Evolutionary conservation across 2,329 filamentous ascomycete genomes (phyloP).

Genomic region (Scedosporium dehoogii): DNA sequence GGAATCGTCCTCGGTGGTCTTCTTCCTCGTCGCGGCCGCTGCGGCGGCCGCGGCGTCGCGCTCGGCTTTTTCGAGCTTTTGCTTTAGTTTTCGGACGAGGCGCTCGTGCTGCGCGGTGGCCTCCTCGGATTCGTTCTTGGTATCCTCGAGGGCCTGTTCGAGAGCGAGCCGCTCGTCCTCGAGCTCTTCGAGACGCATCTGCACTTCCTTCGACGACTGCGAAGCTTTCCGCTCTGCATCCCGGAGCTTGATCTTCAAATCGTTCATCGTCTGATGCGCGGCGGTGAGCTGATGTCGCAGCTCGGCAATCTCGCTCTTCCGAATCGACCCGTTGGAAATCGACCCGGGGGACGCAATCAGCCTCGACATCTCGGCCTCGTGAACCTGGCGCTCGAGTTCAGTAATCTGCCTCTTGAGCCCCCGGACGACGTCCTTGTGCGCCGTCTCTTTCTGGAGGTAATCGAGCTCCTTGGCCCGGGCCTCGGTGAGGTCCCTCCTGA

Average conservation of each 20-base stretch:
- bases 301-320: conserved; percentile 46
- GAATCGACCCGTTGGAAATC: conserved; percentile 35
- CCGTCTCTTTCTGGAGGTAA: conserved; percentile 53
- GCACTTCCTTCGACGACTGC: conserved; percentile 34
- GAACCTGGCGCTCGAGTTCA: conserved; percentile 57
- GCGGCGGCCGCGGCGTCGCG: conserved; percentile 29
- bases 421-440: conserved; percentile 53
- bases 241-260: conserved; percentile 37
- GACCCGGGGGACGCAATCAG: conserved; percentile 33
- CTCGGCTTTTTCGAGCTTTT: conserved; percentile 40
- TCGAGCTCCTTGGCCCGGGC: conserved; percentile 58
- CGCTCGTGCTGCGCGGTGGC: conserved; percentile 32
- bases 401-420: conserved; percentile 54
- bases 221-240: conserved; percentile 39
- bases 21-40: conserved; percentile 17
- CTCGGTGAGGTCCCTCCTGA: conserved; percentile 53
- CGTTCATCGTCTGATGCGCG: conserved; percentile 49
- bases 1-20: conserved; percentile 23
- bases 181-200: conserved; percentile 43
- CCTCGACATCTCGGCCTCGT: conserved; percentile 50
- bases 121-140: conserved; percentile 40
- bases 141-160: conserved; percentile 48
- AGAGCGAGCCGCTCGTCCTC: conserved; percentile 50
- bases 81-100: conserved; percentile 31
- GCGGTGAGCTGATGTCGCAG: conserved; percentile 51